Base-by-base conservation (phyloP, 2,329 filamentous ascomycete species). In the Penicillium brevicompactum region DNA sequence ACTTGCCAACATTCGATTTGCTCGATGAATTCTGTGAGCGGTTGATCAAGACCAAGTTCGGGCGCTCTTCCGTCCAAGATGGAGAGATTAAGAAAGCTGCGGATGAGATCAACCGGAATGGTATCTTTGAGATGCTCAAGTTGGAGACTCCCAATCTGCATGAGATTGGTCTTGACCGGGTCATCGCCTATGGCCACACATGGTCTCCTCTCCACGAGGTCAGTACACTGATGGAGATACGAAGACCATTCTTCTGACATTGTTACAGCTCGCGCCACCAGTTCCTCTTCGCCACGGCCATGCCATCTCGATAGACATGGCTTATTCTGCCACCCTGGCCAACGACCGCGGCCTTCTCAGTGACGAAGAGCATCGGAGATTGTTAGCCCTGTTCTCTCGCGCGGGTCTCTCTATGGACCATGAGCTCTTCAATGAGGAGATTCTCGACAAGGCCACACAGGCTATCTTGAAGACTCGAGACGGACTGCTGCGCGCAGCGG, bases 391-490 rank as follows among this genome's bases (percentile, higher is more conserved):
- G 8, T 49, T 49, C 32, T 49, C 47, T 27, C 47, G 47, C 6
- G 34, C 32, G 5, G 37, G 47, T 21, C 37, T 49, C 14, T 49
- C 47, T 13, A 49, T 49, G 37, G 47, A 49, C n/a, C 47, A 49
- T 16, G 47, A 49, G 22, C 22, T 49, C n/a, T 49, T 49, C 34
- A 49, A 49, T n/a, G 47, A 49, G 21, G 47, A 49, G 9, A 42
- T 49, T 16, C 47, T 49, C 13, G 37, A 37, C 11, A 84, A 84
- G 64, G 87, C 80, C 2, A 90, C 87, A 1, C 76, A 82, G 13
- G 87, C 87, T 11, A 90, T 90, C 58, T 75, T 90, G 47, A 88
- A 87, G 76, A 90, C 87, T 0, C 80, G 88, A 11, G 87, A 90
- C 59, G 87, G 87, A 32, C 78, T 83, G 66, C 78, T 90, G 9